phyloP scores from a whole-genome alignment of 2,329 filamentous ascomycete genomes.

The Hirsutella thompsonii region DNA sequence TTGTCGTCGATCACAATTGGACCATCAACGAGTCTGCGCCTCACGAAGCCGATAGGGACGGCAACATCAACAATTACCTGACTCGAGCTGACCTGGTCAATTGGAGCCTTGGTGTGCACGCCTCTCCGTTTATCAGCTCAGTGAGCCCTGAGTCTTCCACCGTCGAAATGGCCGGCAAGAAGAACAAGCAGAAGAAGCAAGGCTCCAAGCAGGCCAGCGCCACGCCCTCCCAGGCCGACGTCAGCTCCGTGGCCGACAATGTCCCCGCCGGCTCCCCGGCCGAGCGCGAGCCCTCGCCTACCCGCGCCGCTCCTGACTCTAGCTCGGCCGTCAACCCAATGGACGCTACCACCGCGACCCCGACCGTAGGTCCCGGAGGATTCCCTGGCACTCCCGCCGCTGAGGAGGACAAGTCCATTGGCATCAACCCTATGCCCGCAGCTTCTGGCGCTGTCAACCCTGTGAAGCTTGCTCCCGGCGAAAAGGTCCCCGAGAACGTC shows the following conservation, averaged over 20 bases:
- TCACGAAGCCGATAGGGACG: constrained; percentile 68
- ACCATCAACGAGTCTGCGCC: constrained; percentile 68
- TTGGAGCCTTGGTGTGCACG: constrained; percentile 10
- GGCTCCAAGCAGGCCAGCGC: constrained; percentile 10
- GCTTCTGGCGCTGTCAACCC: constrained; percentile 61
- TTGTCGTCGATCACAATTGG: constrained; percentile 91
- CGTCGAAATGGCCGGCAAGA: constrained; percentile 45
- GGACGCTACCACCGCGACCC: constrained; percentile 12
- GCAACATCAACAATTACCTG: constrained; percentile 90
- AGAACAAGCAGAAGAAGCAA: constrained; percentile 39
- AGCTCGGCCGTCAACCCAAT: constrained; percentile 4
- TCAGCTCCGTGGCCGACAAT: constrained; percentile 5
- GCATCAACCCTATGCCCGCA: constrained; percentile 49
- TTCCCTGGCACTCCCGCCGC: constrained; percentile 55
- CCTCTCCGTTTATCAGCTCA: constrained; percentile 42
- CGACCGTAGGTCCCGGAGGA: constrained; percentile 27
- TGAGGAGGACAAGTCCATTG: constrained; percentile 38
- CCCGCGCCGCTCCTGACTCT: neutral
- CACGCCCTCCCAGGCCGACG: constrained; percentile 6
- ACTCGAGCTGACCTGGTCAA: constrained; percentile 54
- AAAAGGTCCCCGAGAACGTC: constrained; percentile 62
- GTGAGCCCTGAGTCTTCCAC: constrained; percentile 61
- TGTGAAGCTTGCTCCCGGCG: constrained; percentile 64
- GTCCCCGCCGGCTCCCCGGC: neutral
- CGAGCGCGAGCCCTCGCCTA: neutral